Base-by-base conservation (phyloP, 805 yeast species). In the Metschnikowia chrysomelidarum region DNA sequence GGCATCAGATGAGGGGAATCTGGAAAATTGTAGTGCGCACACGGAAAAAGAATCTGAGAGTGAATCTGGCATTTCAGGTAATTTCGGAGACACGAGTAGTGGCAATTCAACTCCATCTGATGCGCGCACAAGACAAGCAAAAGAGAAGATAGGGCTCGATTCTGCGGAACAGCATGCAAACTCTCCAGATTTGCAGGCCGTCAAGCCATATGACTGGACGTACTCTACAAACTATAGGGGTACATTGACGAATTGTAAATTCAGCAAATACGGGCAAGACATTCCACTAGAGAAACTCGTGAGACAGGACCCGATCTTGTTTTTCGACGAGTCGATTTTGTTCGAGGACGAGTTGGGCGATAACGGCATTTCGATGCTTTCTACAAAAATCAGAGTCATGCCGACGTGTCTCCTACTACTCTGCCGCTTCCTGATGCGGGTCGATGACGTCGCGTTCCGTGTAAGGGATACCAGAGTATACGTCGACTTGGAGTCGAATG, bases 291-390 rank as follows among this genome's bases (percentile, higher is more conserved):
- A 78, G 10, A 78, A 80, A 53, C 67, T 93, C 24, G 67, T 76
- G 22, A 66, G 71, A 39, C 87, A 82, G 5, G 96, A 87, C 51
- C 95, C 95, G 2, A 93, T 93, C 27, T 54, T 87, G 36, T 88
- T 86, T 57, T 93, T 78, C 54, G 97, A 88, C 54, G 97, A 91
- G 50, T 77, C 87, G 67, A 77, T 86, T 5, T 64, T 93, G 20
- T 93, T 76, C 56, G 99, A 93, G 56, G 99, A 93, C 54, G 99
- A 93, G 57, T 67, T 93, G 36, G 98, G 95, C 4, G 99, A 93
- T 57, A 93, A 91, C 57, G 99, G 99, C 6, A 83, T 87, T 12
- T 77, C 94, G 0, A 74, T 86, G 36, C 62, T 86, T 36, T 78
- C 79, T 34, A 79, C 81, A 22, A 89, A 89, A 58, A 75, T 93